Evolutionary conservation across 2,329 filamentous ascomycete species (phyloP).

Genomic region (Arthrobotrys sinensis): DNA sequence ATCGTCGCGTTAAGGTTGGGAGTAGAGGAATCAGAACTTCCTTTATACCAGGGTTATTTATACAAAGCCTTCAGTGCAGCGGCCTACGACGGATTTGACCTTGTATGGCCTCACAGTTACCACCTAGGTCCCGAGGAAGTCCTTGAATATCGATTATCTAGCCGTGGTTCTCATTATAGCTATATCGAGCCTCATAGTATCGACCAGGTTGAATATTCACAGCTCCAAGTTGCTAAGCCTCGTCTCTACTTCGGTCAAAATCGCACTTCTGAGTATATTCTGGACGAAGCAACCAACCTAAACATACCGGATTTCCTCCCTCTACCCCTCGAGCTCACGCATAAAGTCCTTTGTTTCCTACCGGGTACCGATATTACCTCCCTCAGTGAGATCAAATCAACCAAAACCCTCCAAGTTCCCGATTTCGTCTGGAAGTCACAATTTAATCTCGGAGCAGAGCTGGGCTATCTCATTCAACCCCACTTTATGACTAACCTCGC

Average conservation of each 20-base stretch:
- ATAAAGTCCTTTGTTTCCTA: constrained; percentile 43
- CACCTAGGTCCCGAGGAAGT: neutral
- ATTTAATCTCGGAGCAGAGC: constrained; percentile 25
- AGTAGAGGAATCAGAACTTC: constrained; percentile 18
- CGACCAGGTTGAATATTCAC: neutral
- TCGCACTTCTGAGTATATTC: neutral
- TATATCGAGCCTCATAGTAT: constrained; percentile 5
- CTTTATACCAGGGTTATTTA: constrained; percentile 18
- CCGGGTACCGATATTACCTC: constrained; percentile 23
- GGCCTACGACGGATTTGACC: constrained; percentile 13
- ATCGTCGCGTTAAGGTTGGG: constrained; percentile 17
- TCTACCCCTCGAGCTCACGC: constrained; percentile 35
- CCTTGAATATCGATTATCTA: neutral
- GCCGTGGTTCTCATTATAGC: neutral
- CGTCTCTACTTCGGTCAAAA: neutral
- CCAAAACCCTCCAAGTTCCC: constrained; percentile 25
- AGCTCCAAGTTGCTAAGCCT: neutral
- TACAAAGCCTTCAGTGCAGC: constrained; percentile 26
- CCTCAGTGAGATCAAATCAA: constrained; percentile 21
- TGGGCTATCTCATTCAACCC: constrained; percentile 7
- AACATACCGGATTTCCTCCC: constrained; percentile 38
- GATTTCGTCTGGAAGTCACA: constrained; percentile 44
- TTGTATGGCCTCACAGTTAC: constrained; percentile 39
- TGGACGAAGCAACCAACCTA: neutral
- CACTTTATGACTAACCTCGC: neutral